phyloP scores from a whole-genome alignment of 2,329 filamentous ascomycete genomes.

The Hymenoscyphus infarciens region DNA sequence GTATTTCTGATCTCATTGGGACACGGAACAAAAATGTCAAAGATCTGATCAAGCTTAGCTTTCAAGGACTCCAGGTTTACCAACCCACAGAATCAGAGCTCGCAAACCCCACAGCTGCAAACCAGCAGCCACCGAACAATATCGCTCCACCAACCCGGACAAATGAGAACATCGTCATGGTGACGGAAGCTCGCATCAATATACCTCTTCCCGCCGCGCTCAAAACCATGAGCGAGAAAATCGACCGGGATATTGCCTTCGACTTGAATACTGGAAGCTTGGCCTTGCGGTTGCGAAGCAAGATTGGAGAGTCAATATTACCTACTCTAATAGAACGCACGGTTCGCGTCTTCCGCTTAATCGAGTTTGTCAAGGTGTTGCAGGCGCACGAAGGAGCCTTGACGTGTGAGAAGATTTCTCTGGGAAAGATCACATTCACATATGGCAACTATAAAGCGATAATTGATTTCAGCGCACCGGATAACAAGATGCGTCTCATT shows the following conservation, averaged over 20 bases:
- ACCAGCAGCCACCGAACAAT: neutral
- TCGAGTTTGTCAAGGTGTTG: slow-evolving; percentile 66
- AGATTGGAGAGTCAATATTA: slow-evolving; percentile 32
- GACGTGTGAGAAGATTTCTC: slow-evolving; percentile 54
- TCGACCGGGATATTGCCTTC: slow-evolving; percentile 35
- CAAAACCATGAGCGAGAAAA: slow-evolving; percentile 28
- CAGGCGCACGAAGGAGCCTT: slow-evolving; percentile 53
- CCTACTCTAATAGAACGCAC: slow-evolving; percentile 30
- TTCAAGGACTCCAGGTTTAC: slow-evolving; percentile 38
- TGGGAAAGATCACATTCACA: slow-evolving; percentile 64
- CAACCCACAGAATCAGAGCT: neutral
- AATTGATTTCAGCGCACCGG: slow-evolving; percentile 52
- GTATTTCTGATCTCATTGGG: slow-evolving; percentile 30
- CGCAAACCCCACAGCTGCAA: neutral
- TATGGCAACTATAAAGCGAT: slow-evolving; percentile 59
- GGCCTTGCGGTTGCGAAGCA: slow-evolving; percentile 32
- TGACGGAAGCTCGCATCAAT: slow-evolving; percentile 34
- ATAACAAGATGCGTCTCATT: slow-evolving; percentile 50
- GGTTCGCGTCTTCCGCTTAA: slow-evolving; percentile 64
- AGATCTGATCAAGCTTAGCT: slow-evolving; percentile 56
- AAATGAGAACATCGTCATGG: slow-evolving; percentile 29
- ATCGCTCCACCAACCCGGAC: neutral
- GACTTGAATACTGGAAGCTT: slow-evolving; percentile 30
- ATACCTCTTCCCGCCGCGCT: slow-evolving; percentile 27
- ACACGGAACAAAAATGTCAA: slow-evolving; percentile 29